These are phyloP conservation scores for Tricholoma flavovirens DNA, from an alignment of 768 basidiomycete genomes.

Conservation along the genomic window DNA sequence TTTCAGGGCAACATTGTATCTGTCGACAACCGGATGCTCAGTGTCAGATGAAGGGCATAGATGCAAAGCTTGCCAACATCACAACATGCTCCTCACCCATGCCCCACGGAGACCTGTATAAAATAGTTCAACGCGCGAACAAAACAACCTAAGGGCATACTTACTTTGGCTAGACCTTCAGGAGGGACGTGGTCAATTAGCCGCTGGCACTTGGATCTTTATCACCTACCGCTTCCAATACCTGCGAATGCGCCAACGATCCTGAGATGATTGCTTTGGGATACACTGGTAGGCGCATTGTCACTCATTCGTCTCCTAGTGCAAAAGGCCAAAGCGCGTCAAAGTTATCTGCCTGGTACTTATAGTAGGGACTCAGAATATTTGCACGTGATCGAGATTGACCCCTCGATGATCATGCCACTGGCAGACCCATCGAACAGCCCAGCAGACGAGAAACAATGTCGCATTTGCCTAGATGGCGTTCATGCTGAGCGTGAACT, in stretches of 20 bases:
- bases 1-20: background rate
- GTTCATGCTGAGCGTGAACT: conserved; percentile 50
- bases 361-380: no score
- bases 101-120: conserved; percentile 61
- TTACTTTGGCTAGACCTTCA: conserved; percentile 48
- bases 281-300: conserved; percentile 14
- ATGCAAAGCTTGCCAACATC: conserved; percentile 5
- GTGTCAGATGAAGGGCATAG: background rate
- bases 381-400: background rate
- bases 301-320: conserved; percentile 23
- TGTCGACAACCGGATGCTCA: conserved; percentile 3
- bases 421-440: conserved; percentile 10
- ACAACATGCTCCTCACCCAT: conserved; percentile 40
- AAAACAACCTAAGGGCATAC: background rate
- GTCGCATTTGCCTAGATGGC: conserved; percentile 81
- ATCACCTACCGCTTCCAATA: conserved; percentile 50
- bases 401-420: no score
- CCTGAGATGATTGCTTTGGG: conserved; percentile 33
- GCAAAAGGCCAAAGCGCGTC: background rate
- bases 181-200: background rate
- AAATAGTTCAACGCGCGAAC: background rate
- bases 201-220: background rate
- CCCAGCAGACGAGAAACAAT: conserved; percentile 52
- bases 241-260: conserved; percentile 54
- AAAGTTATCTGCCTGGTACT: no score